Percentiles rank a stretch among this genome's conserved stretches.
Evolutionary conservation across 768 basidiomycete species (phyloP).

Genomic region (Lactarius pseudohatsudake): DNA sequence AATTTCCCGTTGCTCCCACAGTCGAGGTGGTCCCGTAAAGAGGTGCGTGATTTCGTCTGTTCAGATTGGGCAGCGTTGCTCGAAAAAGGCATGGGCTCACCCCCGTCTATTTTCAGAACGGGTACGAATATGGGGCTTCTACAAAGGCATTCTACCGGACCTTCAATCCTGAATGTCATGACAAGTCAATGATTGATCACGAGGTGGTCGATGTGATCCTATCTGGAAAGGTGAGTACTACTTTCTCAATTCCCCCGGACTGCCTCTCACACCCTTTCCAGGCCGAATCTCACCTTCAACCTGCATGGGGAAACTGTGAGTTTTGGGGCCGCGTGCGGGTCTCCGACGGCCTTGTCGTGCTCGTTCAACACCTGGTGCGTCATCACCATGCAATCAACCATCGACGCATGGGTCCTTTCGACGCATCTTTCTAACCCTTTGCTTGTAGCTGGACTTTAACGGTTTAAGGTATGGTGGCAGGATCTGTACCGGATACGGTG

Average conservation of each 20-base stretch:
- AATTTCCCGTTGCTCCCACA: constrained; percentile 4
- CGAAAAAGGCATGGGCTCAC: background rate
- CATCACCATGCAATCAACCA: background rate
- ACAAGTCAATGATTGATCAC: constrained; percentile 1
- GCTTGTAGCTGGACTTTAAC: constrained; percentile 3
- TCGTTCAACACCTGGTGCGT: constrained; percentile 22
- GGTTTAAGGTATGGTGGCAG: background rate
- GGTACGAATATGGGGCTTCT: background rate
- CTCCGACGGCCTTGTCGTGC: constrained; percentile 28
- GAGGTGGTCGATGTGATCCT: constrained; percentile 27
- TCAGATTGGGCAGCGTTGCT: background rate
- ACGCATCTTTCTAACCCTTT: constrained; percentile 1
- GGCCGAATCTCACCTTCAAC: constrained; percentile 11
- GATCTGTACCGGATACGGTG: constrained; percentile 27
- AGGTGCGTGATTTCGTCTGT: constrained; percentile 11
- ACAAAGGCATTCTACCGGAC: constrained; percentile 24
- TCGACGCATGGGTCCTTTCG: background rate
- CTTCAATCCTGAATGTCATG: constrained; percentile 1
- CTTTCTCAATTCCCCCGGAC: background rate
- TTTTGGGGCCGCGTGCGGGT: constrained; percentile 26
- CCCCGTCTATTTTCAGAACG: background rate
- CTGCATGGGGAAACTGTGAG: constrained; percentile 22
- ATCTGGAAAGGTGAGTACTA: constrained; percentile 22
- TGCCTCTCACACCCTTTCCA: constrained; percentile 4
- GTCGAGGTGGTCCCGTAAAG: constrained; percentile 8